Percentiles rank a stretch among this genome's conserved stretches.
These are phyloP conservation scores for Jamesozyma piceae DNA, from an alignment of 805 yeast genomes.

Conservation along the genomic window DNA sequence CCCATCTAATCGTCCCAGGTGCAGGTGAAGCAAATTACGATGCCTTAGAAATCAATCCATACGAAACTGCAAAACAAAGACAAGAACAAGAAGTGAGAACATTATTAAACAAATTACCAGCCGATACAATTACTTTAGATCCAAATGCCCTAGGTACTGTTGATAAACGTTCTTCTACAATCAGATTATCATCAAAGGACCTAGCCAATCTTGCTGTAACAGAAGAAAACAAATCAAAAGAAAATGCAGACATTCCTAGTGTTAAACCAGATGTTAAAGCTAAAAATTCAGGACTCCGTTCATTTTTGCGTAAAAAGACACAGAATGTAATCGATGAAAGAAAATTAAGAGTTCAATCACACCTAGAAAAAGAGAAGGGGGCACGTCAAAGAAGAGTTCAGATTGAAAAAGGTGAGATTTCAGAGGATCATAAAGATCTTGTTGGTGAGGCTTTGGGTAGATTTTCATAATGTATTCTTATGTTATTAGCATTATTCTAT, in stretches of 20 bases:
- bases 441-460: slow-evolving; percentile 36
- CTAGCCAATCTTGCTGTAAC: slow-evolving; percentile 36
- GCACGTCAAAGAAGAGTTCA: slow-evolving; percentile 46
- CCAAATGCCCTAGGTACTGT: slow-evolving; percentile 82
- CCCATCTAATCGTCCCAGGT: slow-evolving; percentile 89
- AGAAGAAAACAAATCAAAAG: slow-evolving; percentile 29
- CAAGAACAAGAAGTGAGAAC: slow-evolving; percentile 85
- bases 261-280: slow-evolving; percentile 64
- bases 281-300: slow-evolving; percentile 75
- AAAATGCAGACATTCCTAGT: slow-evolving; percentile 42
- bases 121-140: slow-evolving; percentile 87
- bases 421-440: slow-evolving; percentile 40
- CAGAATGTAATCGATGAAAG: slow-evolving; percentile 82
- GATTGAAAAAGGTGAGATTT: slow-evolving; percentile 40
- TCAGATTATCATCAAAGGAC: slow-evolving; percentile 57
- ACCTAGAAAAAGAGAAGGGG: slow-evolving; percentile 64
- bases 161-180: slow-evolving; percentile 54
- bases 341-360: slow-evolving; percentile 63
- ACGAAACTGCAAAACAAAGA: slow-evolving; percentile 83
- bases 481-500: background rate
- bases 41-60: slow-evolving; percentile 88
- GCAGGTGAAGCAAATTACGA: slow-evolving; percentile 97
- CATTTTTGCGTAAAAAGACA: slow-evolving; percentile 71
- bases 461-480: slow-evolving; percentile 16
- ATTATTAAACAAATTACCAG: slow-evolving; percentile 76